These are phyloP conservation scores for Diddensiella caesifluorescens DNA, from an alignment of 805 yeast genomes.

Conservation along the genomic window DNA sequence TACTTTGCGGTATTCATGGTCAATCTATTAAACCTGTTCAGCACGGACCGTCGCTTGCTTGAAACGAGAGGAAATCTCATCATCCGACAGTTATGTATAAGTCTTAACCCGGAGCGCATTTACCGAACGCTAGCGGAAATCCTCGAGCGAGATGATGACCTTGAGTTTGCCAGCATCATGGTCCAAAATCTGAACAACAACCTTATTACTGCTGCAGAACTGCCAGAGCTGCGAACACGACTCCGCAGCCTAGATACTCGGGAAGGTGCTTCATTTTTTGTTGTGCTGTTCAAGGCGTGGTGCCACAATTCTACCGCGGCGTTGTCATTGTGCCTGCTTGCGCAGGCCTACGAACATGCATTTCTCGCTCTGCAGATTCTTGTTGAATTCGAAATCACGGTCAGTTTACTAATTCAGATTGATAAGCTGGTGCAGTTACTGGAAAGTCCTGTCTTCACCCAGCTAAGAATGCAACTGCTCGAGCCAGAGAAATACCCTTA, in stretches of 20 bases:
- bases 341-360: constrained; percentile 85
- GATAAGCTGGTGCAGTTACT: constrained; percentile 85
- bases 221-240: constrained; percentile 61
- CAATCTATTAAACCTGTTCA: constrained; percentile 63
- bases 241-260: constrained; percentile 55
- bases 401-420: constrained; percentile 74
- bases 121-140: constrained; percentile 76
- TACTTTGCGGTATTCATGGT: constrained; percentile 72
- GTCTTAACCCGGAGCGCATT: constrained; percentile 75
- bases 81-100: constrained; percentile 73
- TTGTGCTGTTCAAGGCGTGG: constrained; percentile 82
- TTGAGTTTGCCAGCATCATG: constrained; percentile 70
- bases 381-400: constrained; percentile 75
- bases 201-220: constrained; percentile 78
- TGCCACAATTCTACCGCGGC: constrained; percentile 87
- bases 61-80: constrained; percentile 78
- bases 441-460: constrained; percentile 89
- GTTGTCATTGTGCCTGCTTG: constrained; percentile 73
- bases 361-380: constrained; percentile 74
- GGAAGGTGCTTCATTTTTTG: constrained; percentile 65
- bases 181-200: constrained; percentile 85
- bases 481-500: constrained; percentile 81
- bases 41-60: constrained; percentile 59
- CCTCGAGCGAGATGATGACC: constrained; percentile 52
- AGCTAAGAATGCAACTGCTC: constrained; percentile 77